These are phyloP conservation scores for Carex parvula DNA, from an alignment of 176 grass and related monocot genomes.

Conservation along the genomic window DNA sequence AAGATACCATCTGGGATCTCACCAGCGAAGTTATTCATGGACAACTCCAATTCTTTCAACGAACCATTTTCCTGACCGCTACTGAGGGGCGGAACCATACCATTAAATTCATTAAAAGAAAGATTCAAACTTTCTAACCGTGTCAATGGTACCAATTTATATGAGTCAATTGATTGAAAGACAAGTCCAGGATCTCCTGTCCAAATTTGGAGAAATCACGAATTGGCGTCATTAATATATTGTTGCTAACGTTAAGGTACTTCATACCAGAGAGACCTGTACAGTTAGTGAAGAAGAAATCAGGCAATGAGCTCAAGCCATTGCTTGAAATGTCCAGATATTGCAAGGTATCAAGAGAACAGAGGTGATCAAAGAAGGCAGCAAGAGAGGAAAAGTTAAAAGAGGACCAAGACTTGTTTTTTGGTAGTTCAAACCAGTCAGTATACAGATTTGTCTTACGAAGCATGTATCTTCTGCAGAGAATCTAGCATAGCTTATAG, in stretches of 20 bases:
- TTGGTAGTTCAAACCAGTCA: too few species aligned
- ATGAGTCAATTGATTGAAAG: slow-evolving; percentile 23
- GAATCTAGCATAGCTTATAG: too few species aligned
- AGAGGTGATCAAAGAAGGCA: slow-evolving; percentile 35
- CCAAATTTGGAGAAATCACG: slow-evolving; percentile 29
- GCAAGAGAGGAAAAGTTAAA: neutral
- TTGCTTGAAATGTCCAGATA: slow-evolving; percentile 56
- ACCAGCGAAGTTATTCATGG: slow-evolving; percentile 31
- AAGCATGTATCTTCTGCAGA: too few species aligned
- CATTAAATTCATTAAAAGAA: slow-evolving; percentile 29
- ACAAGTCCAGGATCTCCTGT: slow-evolving; percentile 53
- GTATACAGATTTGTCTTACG: too few species aligned
- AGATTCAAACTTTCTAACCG: slow-evolving; percentile 49
- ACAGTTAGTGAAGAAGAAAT: slow-evolving; percentile 40
- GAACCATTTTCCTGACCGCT: neutral
- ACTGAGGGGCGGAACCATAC: slow-evolving; percentile 20
- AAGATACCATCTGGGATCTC: slow-evolving; percentile 26
- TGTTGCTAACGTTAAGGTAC: slow-evolving; percentile 51
- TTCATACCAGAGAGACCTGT: slow-evolving; percentile 10
- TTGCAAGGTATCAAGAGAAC: slow-evolving; percentile 35
- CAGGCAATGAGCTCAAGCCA: neutral
- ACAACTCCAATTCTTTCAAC: slow-evolving; percentile 47
- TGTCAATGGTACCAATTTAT: neutral
- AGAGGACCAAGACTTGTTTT: too few species aligned
- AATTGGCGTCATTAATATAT: neutral